A percentile compares a stretch with the other conserved stretches of the same genome.
Conservation (phyloP, 805 yeast genomes). For the Groenewaldozyma salmanticensis region DNA sequence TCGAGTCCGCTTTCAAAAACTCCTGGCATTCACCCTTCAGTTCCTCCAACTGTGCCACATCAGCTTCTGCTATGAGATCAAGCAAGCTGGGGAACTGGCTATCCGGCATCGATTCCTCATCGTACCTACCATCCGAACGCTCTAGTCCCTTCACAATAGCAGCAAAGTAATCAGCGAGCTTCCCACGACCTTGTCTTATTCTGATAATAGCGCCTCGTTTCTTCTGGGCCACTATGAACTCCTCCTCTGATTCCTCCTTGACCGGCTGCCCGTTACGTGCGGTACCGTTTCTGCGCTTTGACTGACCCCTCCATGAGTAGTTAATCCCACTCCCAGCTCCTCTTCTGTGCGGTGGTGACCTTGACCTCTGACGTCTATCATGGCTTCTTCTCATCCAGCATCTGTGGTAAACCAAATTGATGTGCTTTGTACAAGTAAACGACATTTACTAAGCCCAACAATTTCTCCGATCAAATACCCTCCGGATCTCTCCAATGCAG, state of each 20-base stretch:
- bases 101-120: slow-evolving; percentile 13
- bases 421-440: too few species aligned
- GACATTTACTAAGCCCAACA: too few species aligned
- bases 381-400: too few species aligned
- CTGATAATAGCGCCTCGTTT: slow-evolving; percentile 24
- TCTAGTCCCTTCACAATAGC: slow-evolving; percentile 10
- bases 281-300: slow-evolving; percentile 3
- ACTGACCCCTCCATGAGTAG: not conserved
- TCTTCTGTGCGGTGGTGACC: not conserved
- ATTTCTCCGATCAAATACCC: too few species aligned
- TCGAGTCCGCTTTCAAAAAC: slow-evolving; percentile 6
- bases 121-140: slow-evolving; percentile 12
- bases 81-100: slow-evolving; percentile 4
- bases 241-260: slow-evolving; percentile 19
- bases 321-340: slow-evolving; percentile 1
- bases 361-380: too few species aligned
- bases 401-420: too few species aligned
- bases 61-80: not conserved
- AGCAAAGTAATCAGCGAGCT: slow-evolving; percentile 20
- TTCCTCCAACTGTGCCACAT: slow-evolving; percentile 9
- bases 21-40: slow-evolving; percentile 9
- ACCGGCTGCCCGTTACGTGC: not conserved
- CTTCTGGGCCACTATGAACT: slow-evolving; percentile 22
- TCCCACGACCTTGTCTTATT: slow-evolving; percentile 19
- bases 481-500: too few species aligned